Evolutionary conservation across 331 rosid species (phyloP), one percentile per base, ranked within the genome.

Genomic region (Quercus lobata): DNA sequence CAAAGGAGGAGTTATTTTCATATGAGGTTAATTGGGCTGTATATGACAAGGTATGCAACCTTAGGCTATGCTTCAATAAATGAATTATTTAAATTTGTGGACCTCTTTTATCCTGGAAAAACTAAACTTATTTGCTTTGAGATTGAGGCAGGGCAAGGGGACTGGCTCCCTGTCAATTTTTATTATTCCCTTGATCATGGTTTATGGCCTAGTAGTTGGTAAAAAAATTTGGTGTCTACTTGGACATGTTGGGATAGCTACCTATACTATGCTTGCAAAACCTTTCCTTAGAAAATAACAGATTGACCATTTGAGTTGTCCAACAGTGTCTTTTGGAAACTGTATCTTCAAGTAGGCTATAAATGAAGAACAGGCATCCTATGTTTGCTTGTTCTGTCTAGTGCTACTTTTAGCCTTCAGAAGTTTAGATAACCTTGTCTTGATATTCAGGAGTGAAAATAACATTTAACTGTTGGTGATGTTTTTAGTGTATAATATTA

Each of bases 1-100:
- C 99, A 52, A 96, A 96, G 82, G 99, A 96, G 79, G 99, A 96
- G 81, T 82, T 96, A 85, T 96, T 96, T 84, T 92, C 98, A 3
- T 92, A 92, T 76, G 95, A 90, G 82, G 92, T 96, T 69, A 93
- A 96, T 72, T 96, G 99, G 99, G 82, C 90, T 5, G 88, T 92
- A 57, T 96, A 96, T 83, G 99, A 96, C 68, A 86, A 93, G 95
- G 99, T 88, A 88, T 75, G 44, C 8, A 29, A 58, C 65, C 79
- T 68, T 77, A 3, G 17, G 49, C 24, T 52, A 29, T 55, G 7
- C 21, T 75, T 16, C 44, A 25, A 34, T 58, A 41, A 53, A 37
- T 24, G 35, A 16, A 37, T 69, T 77, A 29, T 74, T 84, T 82
- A 71, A 71, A 65, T 27, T 49, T 72, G 27, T 54, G 65, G 32